A percentile compares a stretch with the other conserved stretches of the same genome.
phyloP scores from a whole-genome alignment of 1,284 basidiomycete genomes.

The Heterobasidion occidentale region DNA sequence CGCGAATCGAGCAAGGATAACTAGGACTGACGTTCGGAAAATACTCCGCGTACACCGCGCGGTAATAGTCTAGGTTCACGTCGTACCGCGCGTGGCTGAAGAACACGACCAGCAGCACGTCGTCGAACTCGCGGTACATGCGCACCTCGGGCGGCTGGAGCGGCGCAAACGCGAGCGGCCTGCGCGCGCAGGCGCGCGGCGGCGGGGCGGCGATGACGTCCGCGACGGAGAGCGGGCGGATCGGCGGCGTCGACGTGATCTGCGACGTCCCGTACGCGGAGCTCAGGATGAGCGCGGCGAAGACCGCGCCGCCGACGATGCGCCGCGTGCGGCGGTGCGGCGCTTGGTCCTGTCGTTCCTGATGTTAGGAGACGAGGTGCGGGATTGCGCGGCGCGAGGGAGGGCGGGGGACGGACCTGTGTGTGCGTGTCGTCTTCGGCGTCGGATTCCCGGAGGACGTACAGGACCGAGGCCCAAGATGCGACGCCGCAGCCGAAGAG shows the following conservation, averaged over 20 bases:
- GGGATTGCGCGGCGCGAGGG: too few species aligned
- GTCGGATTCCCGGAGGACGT: too few species aligned
- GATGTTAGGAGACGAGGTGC: too few species aligned
- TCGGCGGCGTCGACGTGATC: background rate
- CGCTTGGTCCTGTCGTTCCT: too few species aligned
- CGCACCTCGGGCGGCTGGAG: constrained; percentile 8
- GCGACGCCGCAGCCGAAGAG: constrained; percentile 11
- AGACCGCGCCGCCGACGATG: constrained; percentile 2
- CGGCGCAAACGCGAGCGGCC: constrained; percentile 13
- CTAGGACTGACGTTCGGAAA: constrained; percentile 39
- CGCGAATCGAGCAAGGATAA: background rate
- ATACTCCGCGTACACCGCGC: constrained; percentile 36
- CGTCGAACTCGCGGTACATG: constrained; percentile 29
- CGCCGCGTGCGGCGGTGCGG: background rate
- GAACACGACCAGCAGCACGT: constrained; percentile 38
- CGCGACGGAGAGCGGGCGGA: background rate
- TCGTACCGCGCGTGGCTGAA: constrained; percentile 43
- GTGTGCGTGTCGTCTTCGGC: too few species aligned
- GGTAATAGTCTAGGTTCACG: constrained; percentile 36
- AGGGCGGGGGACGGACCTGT: too few species aligned
- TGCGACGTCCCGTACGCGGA: constrained; percentile 4
- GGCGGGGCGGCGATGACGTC: constrained; percentile 2
- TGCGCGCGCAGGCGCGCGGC: constrained; percentile 15
- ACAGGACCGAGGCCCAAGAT: too few species aligned
- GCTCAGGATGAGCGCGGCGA: constrained; percentile 4